phyloP scores from a whole-genome alignment of 2,329 filamentous ascomycete species.

The Cyphellophora attinorum region DNA sequence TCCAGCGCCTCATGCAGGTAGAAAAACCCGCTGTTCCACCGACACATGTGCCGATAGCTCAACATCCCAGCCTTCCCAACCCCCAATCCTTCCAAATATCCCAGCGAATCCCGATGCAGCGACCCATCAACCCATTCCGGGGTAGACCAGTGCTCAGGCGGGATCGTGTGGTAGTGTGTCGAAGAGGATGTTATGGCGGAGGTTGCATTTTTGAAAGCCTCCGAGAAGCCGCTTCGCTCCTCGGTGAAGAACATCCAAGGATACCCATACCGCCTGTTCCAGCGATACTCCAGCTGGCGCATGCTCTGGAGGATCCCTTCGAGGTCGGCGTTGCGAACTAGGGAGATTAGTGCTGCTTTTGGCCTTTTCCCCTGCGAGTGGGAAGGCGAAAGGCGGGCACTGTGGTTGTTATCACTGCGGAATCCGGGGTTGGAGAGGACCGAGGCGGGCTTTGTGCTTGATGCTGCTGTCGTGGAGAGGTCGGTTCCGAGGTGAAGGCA shows the following conservation, averaged over 20 bases:
- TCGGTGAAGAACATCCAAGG: constrained; percentile 30
- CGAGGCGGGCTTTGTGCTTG: too few relatives aligned
- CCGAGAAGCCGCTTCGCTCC: constrained; percentile 22
- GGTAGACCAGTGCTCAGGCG: constrained; percentile 22
- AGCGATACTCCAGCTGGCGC: constrained; percentile 23
- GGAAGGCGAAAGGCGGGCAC: too few relatives aligned
- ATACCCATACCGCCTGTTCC: constrained; percentile 25
- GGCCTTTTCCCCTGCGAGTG: too few relatives aligned
- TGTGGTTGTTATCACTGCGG: too few relatives aligned
- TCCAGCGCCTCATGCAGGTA: constrained; percentile 29
- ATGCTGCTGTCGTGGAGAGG: too few relatives aligned
- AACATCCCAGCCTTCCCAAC: constrained; percentile 26
- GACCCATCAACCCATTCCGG: constrained; percentile 21
- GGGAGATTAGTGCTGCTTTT: constrained; percentile 24
- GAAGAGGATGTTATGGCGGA: constrained; percentile 21
- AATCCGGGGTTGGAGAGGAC: too few relatives aligned
- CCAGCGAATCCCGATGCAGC: constrained; percentile 23
- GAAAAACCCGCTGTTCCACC: constrained; percentile 31
- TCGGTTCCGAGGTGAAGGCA: too few relatives aligned
- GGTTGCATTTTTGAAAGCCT: constrained; percentile 24
- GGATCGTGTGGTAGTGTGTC: constrained; percentile 24
- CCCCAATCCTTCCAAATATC: constrained; percentile 24
- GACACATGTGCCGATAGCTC: constrained; percentile 30
- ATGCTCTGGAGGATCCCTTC: constrained; percentile 25
- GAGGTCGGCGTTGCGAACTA: constrained; percentile 26